Evolutionary conservation across 441 rosid genomes (phyloP).

Genomic region (Gossypium trilobum): DNA sequence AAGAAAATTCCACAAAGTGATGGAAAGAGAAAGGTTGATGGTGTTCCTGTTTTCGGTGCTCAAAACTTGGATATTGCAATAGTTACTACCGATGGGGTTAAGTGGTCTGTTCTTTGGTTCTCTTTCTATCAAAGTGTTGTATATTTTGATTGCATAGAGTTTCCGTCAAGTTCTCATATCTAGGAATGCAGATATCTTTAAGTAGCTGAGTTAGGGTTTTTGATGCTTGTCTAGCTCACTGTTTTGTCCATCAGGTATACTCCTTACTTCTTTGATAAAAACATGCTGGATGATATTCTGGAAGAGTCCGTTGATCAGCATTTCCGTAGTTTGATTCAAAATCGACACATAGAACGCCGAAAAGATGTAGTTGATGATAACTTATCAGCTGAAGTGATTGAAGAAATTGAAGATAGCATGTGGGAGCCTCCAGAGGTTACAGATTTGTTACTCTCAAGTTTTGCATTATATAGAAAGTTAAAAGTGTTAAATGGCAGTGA

Average conservation of each 20-base stretch:
- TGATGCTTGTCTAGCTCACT: slow-evolving; percentile 8
- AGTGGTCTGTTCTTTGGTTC: slow-evolving; percentile 47
- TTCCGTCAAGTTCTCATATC: neutral
- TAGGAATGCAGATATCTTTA: neutral
- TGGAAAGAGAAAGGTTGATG: slow-evolving; percentile 54
- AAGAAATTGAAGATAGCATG: slow-evolving; percentile 77
- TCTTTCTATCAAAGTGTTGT: neutral
- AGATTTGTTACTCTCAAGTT: neutral
- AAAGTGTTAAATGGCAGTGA: neutral
- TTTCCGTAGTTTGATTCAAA: slow-evolving; percentile 74
- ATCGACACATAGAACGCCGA: slow-evolving; percentile 74
- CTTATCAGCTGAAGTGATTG: slow-evolving; percentile 71
- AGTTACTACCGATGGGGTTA: slow-evolving; percentile 81
- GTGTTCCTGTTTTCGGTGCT: slow-evolving; percentile 89
- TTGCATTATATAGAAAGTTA: neutral
- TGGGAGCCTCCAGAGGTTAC: slow-evolving; percentile 93
- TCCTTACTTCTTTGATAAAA: slow-evolving; percentile 89
- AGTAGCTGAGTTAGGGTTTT: neutral
- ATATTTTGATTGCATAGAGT: neutral
- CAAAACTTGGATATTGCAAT: slow-evolving; percentile 90
- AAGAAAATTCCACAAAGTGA: slow-evolving; percentile 47
- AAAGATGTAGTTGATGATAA: slow-evolving; percentile 71
- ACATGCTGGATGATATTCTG: slow-evolving; percentile 82
- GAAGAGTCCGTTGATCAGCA: slow-evolving; percentile 94
- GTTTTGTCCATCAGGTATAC: slow-evolving; percentile 58